phyloP scores from a whole-genome alignment of 371 early-diverging fungal genomes.

The Haplosporangium sp. region DNA sequence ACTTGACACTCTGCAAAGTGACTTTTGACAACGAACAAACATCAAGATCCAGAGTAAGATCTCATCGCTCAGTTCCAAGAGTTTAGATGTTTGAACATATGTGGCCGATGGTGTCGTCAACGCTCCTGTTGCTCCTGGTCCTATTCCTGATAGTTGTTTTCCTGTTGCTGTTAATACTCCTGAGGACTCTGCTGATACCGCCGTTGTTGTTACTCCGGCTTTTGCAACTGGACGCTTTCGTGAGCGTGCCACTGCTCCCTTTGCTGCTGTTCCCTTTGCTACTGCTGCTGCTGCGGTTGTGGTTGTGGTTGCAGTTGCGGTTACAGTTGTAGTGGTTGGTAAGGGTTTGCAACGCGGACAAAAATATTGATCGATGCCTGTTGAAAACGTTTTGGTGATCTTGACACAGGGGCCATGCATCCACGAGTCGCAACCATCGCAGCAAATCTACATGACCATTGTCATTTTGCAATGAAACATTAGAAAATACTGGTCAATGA shows the following conservation, averaged over 20 bases:
- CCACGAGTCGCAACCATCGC: slow-evolving; percentile 38
- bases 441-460: slow-evolving; percentile 29
- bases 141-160: not conserved
- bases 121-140: not conserved
- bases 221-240: too few relatives aligned
- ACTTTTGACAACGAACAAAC: slow-evolving; percentile 39
- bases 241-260: too few relatives aligned
- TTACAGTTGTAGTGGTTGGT: too few relatives aligned
- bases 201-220: too few relatives aligned
- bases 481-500: not conserved
- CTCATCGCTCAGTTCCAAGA: slow-evolving; percentile 34
- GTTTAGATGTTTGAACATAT: slow-evolving; percentile 6
- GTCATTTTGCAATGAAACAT: not conserved
- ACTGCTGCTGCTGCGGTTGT: too few relatives aligned
- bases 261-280: too few relatives aligned
- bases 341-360: slow-evolving; percentile 23
- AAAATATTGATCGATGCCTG: slow-evolving; percentile 26
- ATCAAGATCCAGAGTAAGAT: slow-evolving; percentile 32
- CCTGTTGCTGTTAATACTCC: not conserved
- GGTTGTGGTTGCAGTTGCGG: too few relatives aligned
- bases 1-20: slow-evolving; percentile 29
- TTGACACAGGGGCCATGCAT: slow-evolving; percentile 47
- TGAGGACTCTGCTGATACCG: too few relatives aligned
- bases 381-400: slow-evolving; percentile 24
- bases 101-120: not conserved